Conservation (phyloP, 2,329 filamentous ascomycete species). For the Nemania diffusa region DNA sequence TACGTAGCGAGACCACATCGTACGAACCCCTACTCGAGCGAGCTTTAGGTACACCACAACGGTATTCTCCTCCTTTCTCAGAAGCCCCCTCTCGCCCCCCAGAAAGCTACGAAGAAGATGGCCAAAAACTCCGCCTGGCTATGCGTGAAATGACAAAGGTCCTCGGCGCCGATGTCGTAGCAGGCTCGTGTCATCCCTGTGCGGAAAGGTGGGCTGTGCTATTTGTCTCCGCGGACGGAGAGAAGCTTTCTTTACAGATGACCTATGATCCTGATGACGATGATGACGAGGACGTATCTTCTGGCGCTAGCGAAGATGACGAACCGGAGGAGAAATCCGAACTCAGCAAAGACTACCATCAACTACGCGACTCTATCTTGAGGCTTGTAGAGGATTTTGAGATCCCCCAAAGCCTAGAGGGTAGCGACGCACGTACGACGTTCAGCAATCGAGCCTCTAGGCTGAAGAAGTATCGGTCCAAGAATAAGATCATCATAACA, state of each 20-base stretch:
- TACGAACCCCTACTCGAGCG: conserved; percentile 70
- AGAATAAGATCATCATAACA: conserved; percentile 67
- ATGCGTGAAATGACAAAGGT: conserved; percentile 76
- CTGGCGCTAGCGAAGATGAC: conserved; percentile 70
- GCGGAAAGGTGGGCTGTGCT: conserved; percentile 85
- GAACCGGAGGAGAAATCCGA: conserved; percentile 70
- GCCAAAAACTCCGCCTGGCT: conserved; percentile 72
- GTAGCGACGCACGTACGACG: conserved; percentile 67
- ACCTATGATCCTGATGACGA: conserved; percentile 76
- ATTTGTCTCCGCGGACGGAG: conserved; percentile 79
- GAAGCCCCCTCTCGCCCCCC: conserved; percentile 55
- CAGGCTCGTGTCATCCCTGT: conserved; percentile 79
- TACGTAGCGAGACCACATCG: conserved; percentile 75
- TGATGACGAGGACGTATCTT: conserved; percentile 70
- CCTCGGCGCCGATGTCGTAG: conserved; percentile 71
- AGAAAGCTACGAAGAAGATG: conserved; percentile 70
- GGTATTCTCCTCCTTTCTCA: conserved; percentile 64
- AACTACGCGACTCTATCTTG: conserved; percentile 81
- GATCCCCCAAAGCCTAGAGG: conserved; percentile 74
- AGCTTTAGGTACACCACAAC: conserved; percentile 59
- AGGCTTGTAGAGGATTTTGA: conserved; percentile 86
- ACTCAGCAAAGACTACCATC: conserved; percentile 82
- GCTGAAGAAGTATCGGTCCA: conserved; percentile 68
- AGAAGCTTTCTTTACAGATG: conserved; percentile 75
- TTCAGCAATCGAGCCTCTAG: conserved; percentile 77